A percentile compares a stretch with the other conserved stretches of the same genome.
Conservation (phyloP, 805 yeast genomes). For the Kregervanrija fluxuum region DNA sequence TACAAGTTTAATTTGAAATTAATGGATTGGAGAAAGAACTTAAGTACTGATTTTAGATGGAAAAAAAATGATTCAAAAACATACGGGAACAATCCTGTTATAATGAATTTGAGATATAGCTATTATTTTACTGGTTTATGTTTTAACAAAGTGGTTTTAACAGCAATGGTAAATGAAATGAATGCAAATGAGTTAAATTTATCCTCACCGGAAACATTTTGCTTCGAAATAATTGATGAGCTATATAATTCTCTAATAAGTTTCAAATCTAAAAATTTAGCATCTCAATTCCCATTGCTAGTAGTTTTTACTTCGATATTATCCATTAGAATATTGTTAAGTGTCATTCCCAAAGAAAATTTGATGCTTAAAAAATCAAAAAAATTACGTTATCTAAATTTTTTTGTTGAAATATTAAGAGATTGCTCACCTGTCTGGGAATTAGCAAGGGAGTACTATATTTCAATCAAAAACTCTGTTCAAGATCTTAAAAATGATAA, state of each 20-base stretch:
- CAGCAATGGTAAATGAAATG: not conserved
- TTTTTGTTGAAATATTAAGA: too few species aligned
- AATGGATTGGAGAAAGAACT: conserved; percentile 1
- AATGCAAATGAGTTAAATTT: not conserved
- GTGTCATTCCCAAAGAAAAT: too few species aligned
- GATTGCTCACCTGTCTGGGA: too few species aligned
- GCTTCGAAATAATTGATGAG: conserved; percentile 1
- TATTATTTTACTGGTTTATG: conserved; percentile 3
- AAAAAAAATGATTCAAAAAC: conserved; percentile 1
- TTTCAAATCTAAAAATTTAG: too few species aligned
- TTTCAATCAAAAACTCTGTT: too few species aligned
- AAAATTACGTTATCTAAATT: too few species aligned
- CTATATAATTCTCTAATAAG: not conserved
- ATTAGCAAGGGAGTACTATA: too few species aligned
- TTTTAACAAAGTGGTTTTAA: conserved; percentile 19
- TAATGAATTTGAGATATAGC: conserved; percentile 4
- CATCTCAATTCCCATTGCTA: too few species aligned
- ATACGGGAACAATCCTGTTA: conserved; percentile 1
- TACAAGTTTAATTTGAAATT: conserved; percentile 2
- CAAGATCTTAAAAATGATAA: too few species aligned
- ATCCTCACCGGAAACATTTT: not conserved
- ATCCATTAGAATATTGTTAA: too few species aligned
- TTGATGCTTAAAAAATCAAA: too few species aligned
- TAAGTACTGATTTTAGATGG: conserved; percentile 1
- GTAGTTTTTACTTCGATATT: too few species aligned